These are phyloP conservation scores for Chalciporus piperatus DNA, from an alignment of 768 basidiomycete genomes.

Conservation along the genomic window DNA sequence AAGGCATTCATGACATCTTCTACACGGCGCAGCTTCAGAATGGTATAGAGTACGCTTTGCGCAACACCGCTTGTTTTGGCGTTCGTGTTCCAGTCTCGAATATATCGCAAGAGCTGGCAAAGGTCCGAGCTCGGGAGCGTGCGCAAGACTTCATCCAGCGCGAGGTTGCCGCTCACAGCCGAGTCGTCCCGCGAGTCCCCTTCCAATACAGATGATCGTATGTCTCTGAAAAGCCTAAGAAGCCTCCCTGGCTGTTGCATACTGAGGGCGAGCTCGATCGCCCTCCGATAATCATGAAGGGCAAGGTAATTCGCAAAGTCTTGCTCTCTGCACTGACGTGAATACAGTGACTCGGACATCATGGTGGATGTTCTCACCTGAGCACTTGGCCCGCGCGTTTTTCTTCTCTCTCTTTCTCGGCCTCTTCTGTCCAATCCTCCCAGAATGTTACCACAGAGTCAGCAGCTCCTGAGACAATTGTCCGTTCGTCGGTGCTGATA, in stretches of 20 bases:
- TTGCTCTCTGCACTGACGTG: constrained; percentile 77
- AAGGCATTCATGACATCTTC: constrained; percentile 76
- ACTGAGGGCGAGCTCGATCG: constrained; percentile 86
- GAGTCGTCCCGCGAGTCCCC: constrained; percentile 1
- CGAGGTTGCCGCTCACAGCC: constrained; percentile 62
- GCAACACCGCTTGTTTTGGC: constrained; percentile 85
- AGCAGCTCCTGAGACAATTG: constrained; percentile 90
- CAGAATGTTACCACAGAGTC: constrained; percentile 96
- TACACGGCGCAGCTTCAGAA: constrained; percentile 73
- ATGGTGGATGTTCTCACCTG: constrained; percentile 53
- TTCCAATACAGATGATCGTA: constrained; percentile 38
- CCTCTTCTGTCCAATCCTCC: constrained; percentile 89
- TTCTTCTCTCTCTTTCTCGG: constrained; percentile 69
- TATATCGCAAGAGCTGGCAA: constrained; percentile 74
- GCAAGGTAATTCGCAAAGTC: constrained; percentile 89
- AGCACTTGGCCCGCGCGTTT: constrained; percentile 72
- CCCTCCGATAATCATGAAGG: constrained; percentile 85
- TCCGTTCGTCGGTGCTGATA: constrained; percentile 74
- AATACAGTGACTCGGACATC: constrained; percentile 8
- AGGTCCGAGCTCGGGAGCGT: constrained; percentile 72
- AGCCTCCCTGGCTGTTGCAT: constrained; percentile 94
- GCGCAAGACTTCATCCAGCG: constrained; percentile 81
- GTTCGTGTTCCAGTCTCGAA: constrained; percentile 93
- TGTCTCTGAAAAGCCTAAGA: constrained; percentile 69
- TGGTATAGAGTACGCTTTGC: constrained; percentile 76